Percentiles rank a stretch among this genome's conserved stretches.
Conservation (phyloP, 805 yeast genomes). For the Teunomyces atbi region DNA sequence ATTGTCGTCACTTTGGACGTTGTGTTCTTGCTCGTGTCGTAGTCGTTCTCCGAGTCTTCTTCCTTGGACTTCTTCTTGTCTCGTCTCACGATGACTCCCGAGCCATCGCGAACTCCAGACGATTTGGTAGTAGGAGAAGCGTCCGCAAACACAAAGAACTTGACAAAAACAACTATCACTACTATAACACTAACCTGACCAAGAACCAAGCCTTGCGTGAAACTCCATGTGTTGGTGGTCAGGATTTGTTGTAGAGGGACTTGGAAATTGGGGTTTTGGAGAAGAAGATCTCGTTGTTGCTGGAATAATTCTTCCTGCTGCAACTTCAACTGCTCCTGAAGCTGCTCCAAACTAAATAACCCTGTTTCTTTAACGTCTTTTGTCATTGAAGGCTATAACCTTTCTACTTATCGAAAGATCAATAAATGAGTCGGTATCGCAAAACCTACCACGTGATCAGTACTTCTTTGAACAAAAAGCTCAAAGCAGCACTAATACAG, state of each 20-base stretch:
- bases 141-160: conserved; percentile 76
- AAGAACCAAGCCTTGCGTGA: conserved; percentile 69
- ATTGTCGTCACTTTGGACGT: conserved; percentile 41
- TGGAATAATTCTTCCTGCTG: conserved; percentile 31
- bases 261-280: conserved; percentile 12
- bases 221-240: conserved; percentile 50
- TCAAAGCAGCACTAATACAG: too few relatives aligned
- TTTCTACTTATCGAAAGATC: too few relatives aligned
- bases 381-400: conserved; percentile 1
- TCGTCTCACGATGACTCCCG: conserved; percentile 33
- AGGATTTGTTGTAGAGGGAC: conserved; percentile 9
- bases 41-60: conserved; percentile 2
- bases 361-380: conserved; percentile 7
- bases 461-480: too few relatives aligned
- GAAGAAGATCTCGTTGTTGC: conserved; percentile 24
- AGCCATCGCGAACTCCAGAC: conserved; percentile 24
- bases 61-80: conserved; percentile 23
- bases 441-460: too few relatives aligned
- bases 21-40: conserved; percentile 9
- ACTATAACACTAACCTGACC: conserved; percentile 75
- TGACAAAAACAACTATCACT: conserved; percentile 60
- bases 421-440: too few relatives aligned
- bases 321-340: conserved; percentile 25
- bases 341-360: conserved; percentile 14
- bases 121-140: conserved; percentile 42